Percentiles rank a stretch among this genome's conserved stretches.
Evolutionary conservation across 1,284 basidiomycete genomes (phyloP).

Genomic region (Paramarasmius palmivorus): DNA sequence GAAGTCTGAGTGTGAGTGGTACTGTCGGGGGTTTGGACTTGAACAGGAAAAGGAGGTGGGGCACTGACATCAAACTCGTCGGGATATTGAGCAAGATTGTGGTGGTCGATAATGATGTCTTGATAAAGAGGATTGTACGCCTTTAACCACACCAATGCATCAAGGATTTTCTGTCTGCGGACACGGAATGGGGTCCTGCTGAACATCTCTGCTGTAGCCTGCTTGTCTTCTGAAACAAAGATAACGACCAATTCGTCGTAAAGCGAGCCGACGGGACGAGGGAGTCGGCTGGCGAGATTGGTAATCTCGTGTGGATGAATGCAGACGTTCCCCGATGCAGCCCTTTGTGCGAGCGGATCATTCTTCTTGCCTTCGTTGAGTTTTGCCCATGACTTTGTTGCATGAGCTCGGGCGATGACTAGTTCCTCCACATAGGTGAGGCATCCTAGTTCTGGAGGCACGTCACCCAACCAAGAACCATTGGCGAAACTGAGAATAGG

Average conservation of each 20-base stretch:
- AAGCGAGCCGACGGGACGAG: constrained; percentile 10
- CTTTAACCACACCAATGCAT: constrained; percentile 33
- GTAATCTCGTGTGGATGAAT: constrained; percentile 19
- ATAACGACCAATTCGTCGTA: constrained; percentile 18
- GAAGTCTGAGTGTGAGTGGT: constrained; percentile 11
- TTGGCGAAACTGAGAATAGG: constrained; percentile 6
- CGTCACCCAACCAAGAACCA: constrained; percentile 17
- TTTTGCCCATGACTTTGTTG: constrained; percentile 16
- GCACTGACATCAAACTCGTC: constrained; percentile 8
- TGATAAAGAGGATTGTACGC: constrained; percentile 31
- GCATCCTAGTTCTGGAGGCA: constrained; percentile 5
- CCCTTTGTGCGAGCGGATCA: constrained; percentile 6
- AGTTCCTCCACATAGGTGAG: constrained; percentile 17
- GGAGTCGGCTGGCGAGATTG: neutral
- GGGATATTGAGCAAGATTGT: constrained; percentile 16
- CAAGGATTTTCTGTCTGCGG: neutral
- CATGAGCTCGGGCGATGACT: constrained; percentile 16
- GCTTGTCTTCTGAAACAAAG: constrained; percentile 12
- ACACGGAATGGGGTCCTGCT: constrained; percentile 3
- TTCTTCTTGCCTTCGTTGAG: constrained; percentile 5
- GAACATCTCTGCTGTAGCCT: constrained; percentile 12
- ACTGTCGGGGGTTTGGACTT: constrained; percentile 1
- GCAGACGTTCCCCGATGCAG: constrained; percentile 17
- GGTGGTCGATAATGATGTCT: constrained; percentile 28
- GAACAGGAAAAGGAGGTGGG: constrained; percentile 14